Base-by-base conservation (phyloP, 306 rosid genomes). In the Mimosa bimucronata region DNA sequence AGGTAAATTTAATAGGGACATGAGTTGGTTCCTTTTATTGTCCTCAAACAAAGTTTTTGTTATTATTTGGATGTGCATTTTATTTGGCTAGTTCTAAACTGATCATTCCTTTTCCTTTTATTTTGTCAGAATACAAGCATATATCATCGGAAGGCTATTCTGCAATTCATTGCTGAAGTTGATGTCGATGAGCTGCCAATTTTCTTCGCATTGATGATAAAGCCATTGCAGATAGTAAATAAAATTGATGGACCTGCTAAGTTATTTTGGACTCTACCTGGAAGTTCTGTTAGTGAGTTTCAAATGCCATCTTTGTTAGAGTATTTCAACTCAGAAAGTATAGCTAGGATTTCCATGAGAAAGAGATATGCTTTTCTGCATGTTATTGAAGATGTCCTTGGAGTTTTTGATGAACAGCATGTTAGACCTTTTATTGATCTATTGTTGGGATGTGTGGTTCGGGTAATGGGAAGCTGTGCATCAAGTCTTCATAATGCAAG, bases 301-400 rank as follows among this genome's bases (percentile, higher is more conserved):
- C 89, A 79, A 79, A 84, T 83, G 30, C 79, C 81, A 48, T 66
- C 88, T 73, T 84, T 92, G 81, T 80, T 95, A 60, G 87, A 88
- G 76, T 86, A 86, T 86, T 92, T 95, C 84, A 87, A 92, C 28
- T 48, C 79, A 73, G 89, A 88, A 74, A 92, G 81, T 77, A 84
- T 95, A 60, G 69, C 82, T 60, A 77, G 87, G 52, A 80, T 95
- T 48, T 84, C 98, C 67, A 88, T 91, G 96, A 95, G 91, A 85
- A 92, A 92, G 87, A 90, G 81, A 90, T 86, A 81, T 82, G 97
- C 94, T 68, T 90, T 92, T 87, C 84, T 95, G 79, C 98, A 92
- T 84, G 98, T 92, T 75, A 82, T 95, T 69, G 90, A 92, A 85
- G 98, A 92, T 81, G 80, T 95, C 72, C 83, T 95, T 83, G 90